A percentile compares a stretch with the other conserved stretches of the same genome.
Evolutionary conservation across 2,329 filamentous ascomycete genomes (phyloP).

Genomic region (Alternaria sp.): DNA sequence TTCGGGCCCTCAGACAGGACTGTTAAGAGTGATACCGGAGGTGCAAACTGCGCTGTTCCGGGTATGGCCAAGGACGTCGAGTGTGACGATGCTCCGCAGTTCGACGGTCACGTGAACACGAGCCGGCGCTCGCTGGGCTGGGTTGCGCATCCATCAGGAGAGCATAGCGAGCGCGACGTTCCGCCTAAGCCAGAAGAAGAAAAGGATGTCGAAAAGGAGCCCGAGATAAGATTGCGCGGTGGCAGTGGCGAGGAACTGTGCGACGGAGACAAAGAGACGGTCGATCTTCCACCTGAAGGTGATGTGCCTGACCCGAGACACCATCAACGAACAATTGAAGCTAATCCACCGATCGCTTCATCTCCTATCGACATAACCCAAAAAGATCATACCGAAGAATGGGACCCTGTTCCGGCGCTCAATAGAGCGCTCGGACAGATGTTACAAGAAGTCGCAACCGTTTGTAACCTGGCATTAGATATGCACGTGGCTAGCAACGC

Average conservation of each 20-base stretch:
- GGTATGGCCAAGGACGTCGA: not conserved
- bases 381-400: not conserved
- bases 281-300: not conserved
- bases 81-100: not conserved
- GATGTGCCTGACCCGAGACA: not conserved
- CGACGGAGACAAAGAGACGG: not conserved
- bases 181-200: not conserved
- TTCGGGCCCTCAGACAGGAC: not conserved
- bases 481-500: not conserved
- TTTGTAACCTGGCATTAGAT: not conserved
- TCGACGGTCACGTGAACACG: not conserved
- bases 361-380: not conserved
- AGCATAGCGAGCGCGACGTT: not conserved
- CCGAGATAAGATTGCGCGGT: not conserved
- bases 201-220: rapidly evolving
- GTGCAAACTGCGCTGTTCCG: rapidly evolving
- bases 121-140: not conserved
- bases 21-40: rapidly evolving
- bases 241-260: not conserved
- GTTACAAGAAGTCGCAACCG: not conserved
- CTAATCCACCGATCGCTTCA: not conserved
- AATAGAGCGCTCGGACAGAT: not conserved
- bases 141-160: not conserved
- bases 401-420: not conserved
- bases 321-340: not conserved